Evolutionary conservation across 176 grass and related monocot genomes (phyloP), one percentile per base, ranked within the genome.

Genomic region (Carex kokanica): DNA sequence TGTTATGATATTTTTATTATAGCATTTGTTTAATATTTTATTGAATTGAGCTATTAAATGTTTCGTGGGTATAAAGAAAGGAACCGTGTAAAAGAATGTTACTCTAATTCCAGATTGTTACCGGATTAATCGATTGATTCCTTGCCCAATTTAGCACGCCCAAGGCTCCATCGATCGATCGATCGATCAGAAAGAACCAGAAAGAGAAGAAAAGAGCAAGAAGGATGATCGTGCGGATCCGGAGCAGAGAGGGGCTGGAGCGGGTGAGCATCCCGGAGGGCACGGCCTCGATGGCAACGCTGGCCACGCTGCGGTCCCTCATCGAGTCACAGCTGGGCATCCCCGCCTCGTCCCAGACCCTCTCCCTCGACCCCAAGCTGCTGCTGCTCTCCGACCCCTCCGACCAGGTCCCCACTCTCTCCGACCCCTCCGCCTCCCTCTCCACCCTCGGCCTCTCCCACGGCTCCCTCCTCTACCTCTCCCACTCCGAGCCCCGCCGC

Each of bases 221-320:
- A 63, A 10, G 3, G 62, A 65, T 17, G 94, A 97, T 97, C 81
- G 73, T 97, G 51, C 89, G 94, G 58, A 88, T 97, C 86, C 91
- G 94, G 27, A 97, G 89, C 87, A 85, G 94, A 61, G 94, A 97
- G 36, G 92, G 90, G 78, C 85, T 89, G 11, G 94, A 97, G 87
- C 87, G 94, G 65, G 83, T 97, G 84, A 87, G 84, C 25, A 80
- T 97, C 21, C 88, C 90, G 24, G 78, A 94, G 29, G 17, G 71
- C 32, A 34, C 32, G n/a, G 20, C 60, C 7, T 17, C 64, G 6
- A 25, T 86, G 55, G 73, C 91, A 74, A 97, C 91, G 62, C 86
- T 93, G 81, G 87, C 78, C 64, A 87, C 92, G 77, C 87, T 97
- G 27, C 89, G 79, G 36, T 82, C 87, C 52, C 84, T 91, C 81